These are phyloP conservation scores for Carex cristatella DNA, from an alignment of 176 grass and related monocot species.

Conservation along the genomic window DNA sequence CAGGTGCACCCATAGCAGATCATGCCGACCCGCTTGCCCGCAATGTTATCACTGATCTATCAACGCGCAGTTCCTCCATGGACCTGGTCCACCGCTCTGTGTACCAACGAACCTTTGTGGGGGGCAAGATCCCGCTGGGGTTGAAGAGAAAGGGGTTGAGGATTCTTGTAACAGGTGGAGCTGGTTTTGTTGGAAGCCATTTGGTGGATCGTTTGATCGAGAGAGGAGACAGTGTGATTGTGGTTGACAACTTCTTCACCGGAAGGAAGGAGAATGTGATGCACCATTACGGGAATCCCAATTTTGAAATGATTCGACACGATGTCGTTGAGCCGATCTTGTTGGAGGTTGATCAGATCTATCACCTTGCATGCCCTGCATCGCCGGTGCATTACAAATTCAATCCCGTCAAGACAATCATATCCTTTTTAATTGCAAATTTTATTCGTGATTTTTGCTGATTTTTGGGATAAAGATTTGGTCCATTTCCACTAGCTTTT, in stretches of 20 bases:
- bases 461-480: neutral
- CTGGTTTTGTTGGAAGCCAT: slow-evolving; percentile 89
- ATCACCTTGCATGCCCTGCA: slow-evolving; percentile 88
- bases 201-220: slow-evolving; percentile 65
- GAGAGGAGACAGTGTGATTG: slow-evolving; percentile 80
- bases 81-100: neutral
- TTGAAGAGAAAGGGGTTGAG: slow-evolving; percentile 57
- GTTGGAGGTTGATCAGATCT: slow-evolving; percentile 95
- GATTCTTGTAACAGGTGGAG: slow-evolving; percentile 63
- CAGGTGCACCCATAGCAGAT: slow-evolving; percentile 14
- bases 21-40: slow-evolving; percentile 7
- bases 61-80: slow-evolving; percentile 13
- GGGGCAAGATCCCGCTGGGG: slow-evolving; percentile 55
- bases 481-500: neutral
- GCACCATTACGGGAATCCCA: slow-evolving; percentile 59
- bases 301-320: slow-evolving; percentile 80
- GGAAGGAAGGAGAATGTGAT: slow-evolving; percentile 75
- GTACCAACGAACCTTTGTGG: slow-evolving; percentile 10
- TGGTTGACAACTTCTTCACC: slow-evolving; percentile 92
- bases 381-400: slow-evolving; percentile 94
- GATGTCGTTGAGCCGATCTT: slow-evolving; percentile 92
- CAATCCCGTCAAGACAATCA: slow-evolving; percentile 96
- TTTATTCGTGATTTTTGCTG: neutral
- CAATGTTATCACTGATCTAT: neutral
- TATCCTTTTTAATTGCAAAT: slow-evolving; percentile 31